These are phyloP conservation scores for Allantophomopsis cytisporea DNA, from an alignment of 2,329 filamentous ascomycete species.

Conservation along the genomic window DNA sequence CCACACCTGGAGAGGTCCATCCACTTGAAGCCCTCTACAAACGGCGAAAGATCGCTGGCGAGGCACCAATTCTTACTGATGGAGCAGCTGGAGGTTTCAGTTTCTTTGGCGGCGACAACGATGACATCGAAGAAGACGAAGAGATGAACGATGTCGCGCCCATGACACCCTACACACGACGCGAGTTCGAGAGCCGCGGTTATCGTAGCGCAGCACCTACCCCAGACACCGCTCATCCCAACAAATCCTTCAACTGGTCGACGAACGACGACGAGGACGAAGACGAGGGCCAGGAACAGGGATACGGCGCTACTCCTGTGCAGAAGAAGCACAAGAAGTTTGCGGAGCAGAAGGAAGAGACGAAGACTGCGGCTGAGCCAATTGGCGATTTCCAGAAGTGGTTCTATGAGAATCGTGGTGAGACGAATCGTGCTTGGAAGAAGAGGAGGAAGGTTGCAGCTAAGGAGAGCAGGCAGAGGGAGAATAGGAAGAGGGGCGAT, in stretches of 20 bases:
- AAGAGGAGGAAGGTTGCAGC: slow-evolving; percentile 44
- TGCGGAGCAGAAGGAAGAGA: slow-evolving; percentile 8
- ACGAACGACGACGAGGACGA: slow-evolving; percentile 27
- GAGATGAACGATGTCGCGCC: slow-evolving; percentile 31
- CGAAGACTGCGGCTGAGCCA: slow-evolving; percentile 11
- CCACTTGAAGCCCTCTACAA: slow-evolving; percentile 92
- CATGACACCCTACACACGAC: slow-evolving; percentile 71
- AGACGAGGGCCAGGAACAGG: slow-evolving; percentile 22
- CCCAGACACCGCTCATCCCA: slow-evolving; percentile 77
- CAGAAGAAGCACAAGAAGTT: slow-evolving; percentile 13
- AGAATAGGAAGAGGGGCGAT: slow-evolving; percentile 40
- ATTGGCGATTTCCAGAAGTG: slow-evolving; percentile 46
- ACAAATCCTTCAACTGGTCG: slow-evolving; percentile 47
- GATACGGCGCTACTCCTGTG: slow-evolving; percentile 6
- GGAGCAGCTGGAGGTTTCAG: slow-evolving; percentile 51
- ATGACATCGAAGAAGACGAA: slow-evolving; percentile 29
- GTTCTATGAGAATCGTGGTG: slow-evolving; percentile 55
- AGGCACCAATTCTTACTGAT: slow-evolving; percentile 21
- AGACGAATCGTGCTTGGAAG: slow-evolving; percentile 55
- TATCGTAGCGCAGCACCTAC: slow-evolving; percentile 87
- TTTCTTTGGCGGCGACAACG: slow-evolving; percentile 54
- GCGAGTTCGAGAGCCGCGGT: slow-evolving; percentile 62
- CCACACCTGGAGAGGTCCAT: slow-evolving; percentile 45
- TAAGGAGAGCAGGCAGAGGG: slow-evolving; percentile 54
- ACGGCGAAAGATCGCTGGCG: slow-evolving; percentile 33